Base-by-base conservation (phyloP, 2,329 filamentous ascomycete genomes). In the Colletotrichum sp. region DNA sequence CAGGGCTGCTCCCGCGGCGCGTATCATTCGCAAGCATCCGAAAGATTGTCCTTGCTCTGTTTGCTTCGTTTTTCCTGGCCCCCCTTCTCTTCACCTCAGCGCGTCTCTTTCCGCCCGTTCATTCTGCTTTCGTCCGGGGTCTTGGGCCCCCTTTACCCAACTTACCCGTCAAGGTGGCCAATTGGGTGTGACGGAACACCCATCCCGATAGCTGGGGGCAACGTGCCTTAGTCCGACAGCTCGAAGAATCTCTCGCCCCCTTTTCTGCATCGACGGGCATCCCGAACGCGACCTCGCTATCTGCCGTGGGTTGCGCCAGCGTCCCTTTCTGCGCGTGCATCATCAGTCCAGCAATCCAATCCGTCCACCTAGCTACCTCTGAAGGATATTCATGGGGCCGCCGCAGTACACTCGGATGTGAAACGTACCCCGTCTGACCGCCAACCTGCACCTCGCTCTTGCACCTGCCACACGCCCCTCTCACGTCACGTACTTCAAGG, bases 381-480 rank as follows among this genome's bases (percentile, higher is more conserved):
- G 26, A 60, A n/a, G 32, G 62, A 68, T 67, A 68, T 72, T 16
- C 30, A 68, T 75, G 55, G 24, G 26, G 67, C 56, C 26, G 21
- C 55, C 16, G 62, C 64, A 38, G 62, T 56, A 48, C 38, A 21
- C 56, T 55, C 60, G 70, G 34, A 68, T 32, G 65, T 76, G 70
- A 73, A 76, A 73, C 73, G 43, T 58, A 55, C 58, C 58, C 64
- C 28, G 56, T 52, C 64, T 68, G 69, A 65, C 30, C 56, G 69
- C 36, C 28, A 30, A 38, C 18, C 56, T 52, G 18, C 55, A 24
- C 56, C 56, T 55, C 24, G 32, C 7, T 58, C 10, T 52, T 21
- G 34, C 67, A 32, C 56, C 55, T 58, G 12, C n/a, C 26, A 24
- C 18, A n/a, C 52, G 36, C 15, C 32, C 24, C 32, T n/a, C 36